These are phyloP conservation scores for Dictyostelium intermedium DNA, from an alignment of 78 protist genomes.

Conservation along the genomic window DNA sequence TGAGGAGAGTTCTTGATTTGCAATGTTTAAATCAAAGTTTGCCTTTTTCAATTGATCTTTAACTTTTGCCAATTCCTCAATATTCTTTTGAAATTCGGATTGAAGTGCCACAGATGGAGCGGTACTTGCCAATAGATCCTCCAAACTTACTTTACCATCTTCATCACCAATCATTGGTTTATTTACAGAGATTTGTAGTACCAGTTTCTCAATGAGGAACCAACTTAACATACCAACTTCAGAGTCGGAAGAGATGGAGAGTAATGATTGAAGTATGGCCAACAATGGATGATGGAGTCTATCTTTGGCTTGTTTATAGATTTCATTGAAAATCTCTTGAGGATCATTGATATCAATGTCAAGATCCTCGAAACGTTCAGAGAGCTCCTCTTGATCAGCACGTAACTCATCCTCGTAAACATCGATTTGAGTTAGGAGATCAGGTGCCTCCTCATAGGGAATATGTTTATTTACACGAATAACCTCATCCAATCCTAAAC, in stretches of 20 bases:
- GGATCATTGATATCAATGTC: constrained; percentile 51
- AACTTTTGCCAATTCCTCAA: constrained; percentile 13
- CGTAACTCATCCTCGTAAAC: constrained; percentile 61
- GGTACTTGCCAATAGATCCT: constrained; percentile 31
- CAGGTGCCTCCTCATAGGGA: constrained; percentile 53
- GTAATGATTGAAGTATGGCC: constrained; percentile 28
- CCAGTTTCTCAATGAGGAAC: constrained; percentile 43
- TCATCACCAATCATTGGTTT: constrained; percentile 61
- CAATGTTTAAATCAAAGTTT: constrained; percentile 48
- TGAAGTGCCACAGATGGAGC: constrained; percentile 58
- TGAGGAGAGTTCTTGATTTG: constrained; percentile 17
- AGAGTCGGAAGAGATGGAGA: constrained; percentile 15
- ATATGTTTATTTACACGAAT: constrained; percentile 4
- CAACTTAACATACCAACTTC: constrained; percentile 47
- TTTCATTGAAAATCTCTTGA: constrained; percentile 3
- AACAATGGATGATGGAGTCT: constrained; percentile 52
- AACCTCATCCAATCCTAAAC: constrained; percentile 47
- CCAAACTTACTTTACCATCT: constrained; percentile 18
- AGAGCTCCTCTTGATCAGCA: constrained; percentile 52
- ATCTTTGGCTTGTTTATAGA: not conserved
- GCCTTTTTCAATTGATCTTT: constrained; percentile 58
- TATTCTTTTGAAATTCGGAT: constrained; percentile 6
- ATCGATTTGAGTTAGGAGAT: constrained; percentile 61
- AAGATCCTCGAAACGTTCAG: constrained; percentile 17
- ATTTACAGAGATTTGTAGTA: constrained; percentile 9